A percentile compares a stretch with the other conserved stretches of the same genome.
phyloP scores from a whole-genome alignment of 805 yeast genomes.

The Candida palmyrensis region DNA sequence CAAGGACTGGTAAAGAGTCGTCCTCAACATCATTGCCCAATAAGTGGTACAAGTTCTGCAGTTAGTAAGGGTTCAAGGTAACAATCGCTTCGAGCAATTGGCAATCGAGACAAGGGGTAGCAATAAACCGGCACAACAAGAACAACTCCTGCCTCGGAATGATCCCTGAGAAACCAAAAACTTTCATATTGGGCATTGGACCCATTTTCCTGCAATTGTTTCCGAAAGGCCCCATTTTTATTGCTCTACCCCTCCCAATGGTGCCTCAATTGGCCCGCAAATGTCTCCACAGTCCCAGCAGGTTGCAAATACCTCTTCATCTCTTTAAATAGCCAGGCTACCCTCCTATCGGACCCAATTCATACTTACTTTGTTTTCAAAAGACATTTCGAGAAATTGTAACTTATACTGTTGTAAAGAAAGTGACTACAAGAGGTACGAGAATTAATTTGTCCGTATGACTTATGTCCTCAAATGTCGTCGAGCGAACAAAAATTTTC shows the following conservation, averaged over 20 bases:
- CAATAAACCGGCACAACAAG: not conserved
- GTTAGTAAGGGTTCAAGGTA: no score
- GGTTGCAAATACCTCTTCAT: not conserved
- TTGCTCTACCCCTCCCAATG: not conserved
- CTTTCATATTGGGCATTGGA: no score
- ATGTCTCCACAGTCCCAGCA: not conserved
- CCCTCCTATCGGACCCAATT: not conserved
- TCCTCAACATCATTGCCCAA: slow-evolving; percentile 89
- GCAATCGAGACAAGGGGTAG: no score
- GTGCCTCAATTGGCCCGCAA: not conserved
- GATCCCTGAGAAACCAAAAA: no score
- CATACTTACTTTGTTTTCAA: slow-evolving; percentile 43
- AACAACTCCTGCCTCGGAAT: no score
- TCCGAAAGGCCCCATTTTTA: no score
- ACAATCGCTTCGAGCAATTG: no score
- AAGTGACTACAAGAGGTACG: no score
- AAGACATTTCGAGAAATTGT: slow-evolving; percentile 29
- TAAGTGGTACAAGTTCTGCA: slow-evolving; percentile 73
- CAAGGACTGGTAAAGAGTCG: slow-evolving; percentile 50
- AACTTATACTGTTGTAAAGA: not conserved
- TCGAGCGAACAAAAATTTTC: slow-evolving; percentile 10
- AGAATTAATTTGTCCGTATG: no score
- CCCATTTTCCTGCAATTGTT: no score
- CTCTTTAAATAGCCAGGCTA: not conserved
- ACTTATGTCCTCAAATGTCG: slow-evolving; percentile 6